Base-by-base conservation (phyloP, 108 stramenopile genomes). In the Bacterosira constricta region DNA sequence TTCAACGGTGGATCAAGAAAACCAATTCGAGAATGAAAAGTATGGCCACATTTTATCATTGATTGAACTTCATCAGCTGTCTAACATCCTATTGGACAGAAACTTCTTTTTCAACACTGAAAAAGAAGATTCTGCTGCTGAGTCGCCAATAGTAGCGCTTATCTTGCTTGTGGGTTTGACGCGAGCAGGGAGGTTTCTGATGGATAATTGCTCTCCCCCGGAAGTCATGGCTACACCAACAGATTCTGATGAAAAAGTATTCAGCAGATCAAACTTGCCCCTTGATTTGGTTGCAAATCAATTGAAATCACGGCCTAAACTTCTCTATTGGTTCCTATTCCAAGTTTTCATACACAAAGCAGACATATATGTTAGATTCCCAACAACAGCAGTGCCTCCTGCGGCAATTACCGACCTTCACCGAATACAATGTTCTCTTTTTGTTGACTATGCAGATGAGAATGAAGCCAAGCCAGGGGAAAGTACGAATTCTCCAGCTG, bases 321-420 rank as follows among this genome's bases (percentile, higher is more conserved):
- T 94, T 25, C 66, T 90, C 9, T 79, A 88, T 80, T 94, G 93
- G 93, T 94, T 88, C 55, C 73, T 94, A 25, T 71, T 88, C 66
- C 60, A 79, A 45, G 64, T 94, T n/a, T 86, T 91, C 56, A 73
- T 68, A 27, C 53, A 71, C 35, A 86, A 76, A 53, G 89, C 90
- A 2, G 93, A 94, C 26, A 51, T 94, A 13, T 94, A 91, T 58
- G 86, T 94, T 49, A 86, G 83, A 17, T 94, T 94, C 59, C 87
- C 93, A 9, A 89, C 75, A 29, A 94, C 88, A 20, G 65, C 86
- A 7, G 84, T 86, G 27, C 90, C 90, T 49, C 88, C 90, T 1
- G 45, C 60, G 25, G 71, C 73, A 8, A 78, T 94, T 10, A 89
- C 81, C 8, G 79, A 86, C 20, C 81, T 94, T 8, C 90, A 94